Evolutionary conservation across 495 filamentous ascomycete species (phyloP).

Genomic region (Lasiosphaeriaceae sp.): DNA sequence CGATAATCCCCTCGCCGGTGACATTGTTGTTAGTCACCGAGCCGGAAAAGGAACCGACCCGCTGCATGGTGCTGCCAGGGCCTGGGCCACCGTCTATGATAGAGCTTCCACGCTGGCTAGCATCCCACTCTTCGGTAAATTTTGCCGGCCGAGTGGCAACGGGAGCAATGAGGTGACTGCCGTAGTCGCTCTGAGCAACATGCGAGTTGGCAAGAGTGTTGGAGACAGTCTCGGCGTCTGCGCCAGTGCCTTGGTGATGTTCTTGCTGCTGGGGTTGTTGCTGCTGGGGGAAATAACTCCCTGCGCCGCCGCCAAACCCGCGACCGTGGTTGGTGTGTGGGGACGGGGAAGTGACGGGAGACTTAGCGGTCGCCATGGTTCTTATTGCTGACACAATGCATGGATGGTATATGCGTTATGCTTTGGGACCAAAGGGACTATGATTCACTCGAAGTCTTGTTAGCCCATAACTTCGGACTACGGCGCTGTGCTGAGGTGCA

Average conservation of each 20-base stretch:
- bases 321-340: slow-evolving; percentile 13
- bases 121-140: slow-evolving; percentile 73
- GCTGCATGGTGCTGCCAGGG: slow-evolving; percentile 40
- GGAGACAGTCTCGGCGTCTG: slow-evolving; percentile 37
- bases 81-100: slow-evolving; percentile 43
- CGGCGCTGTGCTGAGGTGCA: neutral
- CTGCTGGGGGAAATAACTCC: slow-evolving; percentile 20
- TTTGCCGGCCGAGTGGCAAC: slow-evolving; percentile 30
- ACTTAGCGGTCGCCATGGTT: slow-evolving; percentile 24
- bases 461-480: slow-evolving; percentile 3
- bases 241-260: slow-evolving; percentile 17
- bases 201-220: slow-evolving; percentile 42
- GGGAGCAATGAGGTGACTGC: slow-evolving; percentile 19
- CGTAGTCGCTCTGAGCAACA: slow-evolving; percentile 28
- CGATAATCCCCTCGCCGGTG: slow-evolving; percentile 28
- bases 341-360: slow-evolving; percentile 14
- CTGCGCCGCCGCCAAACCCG: slow-evolving; percentile 7
- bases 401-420: slow-evolving; percentile 5
- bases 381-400: slow-evolving; percentile 8
- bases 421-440: slow-evolving; percentile 1
- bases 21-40: slow-evolving; percentile 20
- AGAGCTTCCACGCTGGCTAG: slow-evolving; percentile 61
- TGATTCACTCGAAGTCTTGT: neutral
- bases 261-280: slow-evolving; percentile 11
- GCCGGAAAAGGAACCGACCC: slow-evolving; percentile 46